These are phyloP conservation scores for Populus tomentosa DNA, from an alignment of 441 rosid genomes.

Conservation along the genomic window DNA sequence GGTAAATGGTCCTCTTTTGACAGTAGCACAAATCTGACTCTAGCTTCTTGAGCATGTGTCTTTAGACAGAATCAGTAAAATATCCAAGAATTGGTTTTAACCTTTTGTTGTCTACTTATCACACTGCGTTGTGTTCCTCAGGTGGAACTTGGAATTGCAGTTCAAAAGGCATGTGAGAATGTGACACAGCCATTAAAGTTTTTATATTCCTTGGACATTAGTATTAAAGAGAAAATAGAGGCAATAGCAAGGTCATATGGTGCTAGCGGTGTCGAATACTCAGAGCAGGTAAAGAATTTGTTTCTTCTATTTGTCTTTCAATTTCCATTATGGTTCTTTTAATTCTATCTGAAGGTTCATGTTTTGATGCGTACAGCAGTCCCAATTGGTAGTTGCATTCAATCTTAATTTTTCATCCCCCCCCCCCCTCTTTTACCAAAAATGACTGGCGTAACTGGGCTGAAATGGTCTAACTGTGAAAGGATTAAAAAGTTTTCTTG, in stretches of 20 bases:
- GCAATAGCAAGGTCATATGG: constrained; percentile 94
- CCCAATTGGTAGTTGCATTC: too few species aligned
- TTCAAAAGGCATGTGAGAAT: constrained; percentile 82
- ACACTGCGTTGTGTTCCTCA: constrained; percentile 25
- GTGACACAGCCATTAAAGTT: constrained; percentile 64
- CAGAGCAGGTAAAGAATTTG: constrained; percentile 64
- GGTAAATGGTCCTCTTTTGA: background rate
- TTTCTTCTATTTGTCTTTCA: background rate
- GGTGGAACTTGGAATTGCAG: constrained; percentile 94
- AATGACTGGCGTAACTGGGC: too few species aligned
- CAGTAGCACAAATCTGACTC: background rate
- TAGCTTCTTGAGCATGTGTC: background rate
- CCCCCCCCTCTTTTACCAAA: too few species aligned
- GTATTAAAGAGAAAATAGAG: constrained; percentile 88
- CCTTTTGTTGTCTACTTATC: constrained; percentile 5
- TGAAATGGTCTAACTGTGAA: background rate
- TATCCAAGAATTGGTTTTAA: background rate
- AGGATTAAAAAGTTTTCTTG: background rate
- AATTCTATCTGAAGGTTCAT: too few species aligned
- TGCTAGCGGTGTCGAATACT: constrained; percentile 84
- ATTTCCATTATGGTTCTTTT: background rate
- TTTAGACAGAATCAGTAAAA: background rate
- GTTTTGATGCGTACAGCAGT: too few species aligned
- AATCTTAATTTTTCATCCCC: too few species aligned
- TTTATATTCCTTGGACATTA: constrained; percentile 70